Evolutionary conservation across 257 asterid genomes (phyloP), one percentile per base, ranked within the genome.

Genomic region (Agastache rugosa): DNA sequence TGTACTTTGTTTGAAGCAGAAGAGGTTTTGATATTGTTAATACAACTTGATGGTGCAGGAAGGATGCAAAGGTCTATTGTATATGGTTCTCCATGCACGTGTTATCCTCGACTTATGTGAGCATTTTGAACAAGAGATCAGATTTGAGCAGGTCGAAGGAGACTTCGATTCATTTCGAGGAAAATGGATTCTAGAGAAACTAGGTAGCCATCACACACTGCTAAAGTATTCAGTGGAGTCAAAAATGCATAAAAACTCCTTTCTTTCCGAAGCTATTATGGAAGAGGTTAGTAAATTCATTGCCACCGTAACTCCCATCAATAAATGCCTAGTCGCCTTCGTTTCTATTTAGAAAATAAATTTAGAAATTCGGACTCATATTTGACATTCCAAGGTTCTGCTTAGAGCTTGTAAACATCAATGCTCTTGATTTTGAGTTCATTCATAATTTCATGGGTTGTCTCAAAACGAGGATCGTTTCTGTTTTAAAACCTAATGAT

Each of bases 61-160:
- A 84, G 98, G 98, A 62, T 93, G 98, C 96, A 93, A 93, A 82
- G 98, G 96, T 47, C 87, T 91, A 48, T 80, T 91, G 50, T 93
- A 93, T 71, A 93, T 93, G 98, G 97, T 91, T 69, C 97, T 93
- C 70, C 98, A 93, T 81, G 98, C 98, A 11, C 97, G 92, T 47
- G 98, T 91, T 58, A 81, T 91, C 72, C 97, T 93, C 55, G 98
- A 93, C 69, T 78, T 93, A 77, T 82, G 87, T 47, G 98, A 93
- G 88, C 75, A 79, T 41, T 88, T 85, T 56, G 97, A 86, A 68
- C 93, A 87, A 83, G 98, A 93, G 82, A 88, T 93, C 75, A 80
- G 89, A 72, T 93, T 91, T 71, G 95, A 90, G 88, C 97, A 91
- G 84, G 96, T 91, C 35, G 98, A 93, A 75, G 98, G 98, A 4